These are phyloP conservation scores for Lotus japonicus DNA, from an alignment of 306 rosid genomes.

Conservation along the genomic window DNA sequence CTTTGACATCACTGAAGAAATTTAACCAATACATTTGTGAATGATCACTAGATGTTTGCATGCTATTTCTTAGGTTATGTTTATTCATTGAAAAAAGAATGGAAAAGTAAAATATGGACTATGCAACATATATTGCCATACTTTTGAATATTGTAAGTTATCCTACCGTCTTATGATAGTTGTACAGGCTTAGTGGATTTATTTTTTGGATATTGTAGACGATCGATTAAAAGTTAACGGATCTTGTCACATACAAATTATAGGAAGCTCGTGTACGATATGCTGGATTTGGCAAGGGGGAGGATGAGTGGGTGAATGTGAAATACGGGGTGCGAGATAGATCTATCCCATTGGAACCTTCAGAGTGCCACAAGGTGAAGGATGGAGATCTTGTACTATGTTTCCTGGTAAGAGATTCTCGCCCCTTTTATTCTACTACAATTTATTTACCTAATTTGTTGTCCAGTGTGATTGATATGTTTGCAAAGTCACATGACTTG, in stretches of 20 bases:
- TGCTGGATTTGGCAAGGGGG: slow-evolving; percentile 56
- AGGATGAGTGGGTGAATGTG: slow-evolving; percentile 88
- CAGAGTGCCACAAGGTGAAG: slow-evolving; percentile 72
- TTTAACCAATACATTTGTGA: too few species aligned
- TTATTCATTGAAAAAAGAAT: not conserved
- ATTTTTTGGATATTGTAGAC: slow-evolving; percentile 4
- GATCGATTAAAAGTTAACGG: slow-evolving; percentile 7
- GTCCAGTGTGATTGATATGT: not conserved
- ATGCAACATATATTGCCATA: not conserved
- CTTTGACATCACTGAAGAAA: too few species aligned
- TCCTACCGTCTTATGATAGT: not conserved
- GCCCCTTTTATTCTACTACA: not conserved
- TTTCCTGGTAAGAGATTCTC: slow-evolving; percentile 51
- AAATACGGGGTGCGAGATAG: slow-evolving; percentile 55
- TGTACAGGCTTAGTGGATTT: slow-evolving; percentile 12
- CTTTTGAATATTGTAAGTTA: slow-evolving; percentile 1
- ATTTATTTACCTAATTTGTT: not conserved
- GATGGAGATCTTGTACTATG: slow-evolving; percentile 71
- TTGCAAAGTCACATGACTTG: not conserved
- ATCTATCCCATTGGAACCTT: slow-evolving; percentile 68
- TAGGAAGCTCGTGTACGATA: slow-evolving; percentile 75
- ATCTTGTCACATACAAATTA: slow-evolving; percentile 14
- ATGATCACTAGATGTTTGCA: not conserved
- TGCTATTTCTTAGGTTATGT: slow-evolving; percentile 1
- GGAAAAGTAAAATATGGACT: too few species aligned